Percentiles rank a stretch among this genome's conserved stretches.
Conservation (phyloP, 768 basidiomycete species). For the Lentinula detonsa region DNA sequence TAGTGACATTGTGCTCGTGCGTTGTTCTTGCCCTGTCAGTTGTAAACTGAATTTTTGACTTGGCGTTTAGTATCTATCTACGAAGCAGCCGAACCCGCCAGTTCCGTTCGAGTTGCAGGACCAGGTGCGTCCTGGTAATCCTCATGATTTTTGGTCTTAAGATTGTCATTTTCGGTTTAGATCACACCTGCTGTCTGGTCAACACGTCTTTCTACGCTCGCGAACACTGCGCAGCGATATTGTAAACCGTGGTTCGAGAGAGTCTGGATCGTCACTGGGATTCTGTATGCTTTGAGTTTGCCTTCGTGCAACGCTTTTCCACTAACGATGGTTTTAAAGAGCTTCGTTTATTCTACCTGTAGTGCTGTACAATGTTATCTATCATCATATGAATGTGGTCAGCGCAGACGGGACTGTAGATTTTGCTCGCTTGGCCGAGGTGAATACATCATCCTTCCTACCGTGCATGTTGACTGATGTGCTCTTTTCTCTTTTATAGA, state of each 20-base stretch:
- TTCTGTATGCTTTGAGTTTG: slow-evolving; percentile 29
- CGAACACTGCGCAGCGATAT: slow-evolving; percentile 29
- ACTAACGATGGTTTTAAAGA: slow-evolving; percentile 16
- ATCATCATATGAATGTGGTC: slow-evolving; percentile 19
- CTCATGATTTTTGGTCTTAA: neutral
- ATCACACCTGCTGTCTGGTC: slow-evolving; percentile 39
- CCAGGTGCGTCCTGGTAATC: slow-evolving; percentile 21
- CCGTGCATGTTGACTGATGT: neutral
- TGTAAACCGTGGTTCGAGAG: slow-evolving; percentile 39
- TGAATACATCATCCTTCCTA: neutral
- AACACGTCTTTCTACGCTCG: slow-evolving; percentile 31
- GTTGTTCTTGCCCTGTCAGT: neutral
- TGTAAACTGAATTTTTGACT: neutral
- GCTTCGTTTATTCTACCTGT: slow-evolving; percentile 33
- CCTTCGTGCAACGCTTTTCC: neutral
- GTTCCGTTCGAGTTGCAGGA: slow-evolving; percentile 31
- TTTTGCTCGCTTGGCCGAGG: slow-evolving; percentile 11
- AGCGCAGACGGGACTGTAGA: neutral
- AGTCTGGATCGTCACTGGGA: slow-evolving; percentile 28
- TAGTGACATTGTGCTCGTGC: slow-evolving; percentile 19
- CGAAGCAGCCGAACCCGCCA: slow-evolving; percentile 19
- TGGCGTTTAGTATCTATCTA: slow-evolving; percentile 24
- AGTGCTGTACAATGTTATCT: slow-evolving; percentile 27
- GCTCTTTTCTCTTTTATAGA: neutral
- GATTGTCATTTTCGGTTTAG: slow-evolving; percentile 15